Percentiles rank a stretch among this genome's conserved stretches.
These are phyloP conservation scores for Pterocarpus santalinus DNA, from an alignment of 306 rosid genomes.

Conservation along the genomic window DNA sequence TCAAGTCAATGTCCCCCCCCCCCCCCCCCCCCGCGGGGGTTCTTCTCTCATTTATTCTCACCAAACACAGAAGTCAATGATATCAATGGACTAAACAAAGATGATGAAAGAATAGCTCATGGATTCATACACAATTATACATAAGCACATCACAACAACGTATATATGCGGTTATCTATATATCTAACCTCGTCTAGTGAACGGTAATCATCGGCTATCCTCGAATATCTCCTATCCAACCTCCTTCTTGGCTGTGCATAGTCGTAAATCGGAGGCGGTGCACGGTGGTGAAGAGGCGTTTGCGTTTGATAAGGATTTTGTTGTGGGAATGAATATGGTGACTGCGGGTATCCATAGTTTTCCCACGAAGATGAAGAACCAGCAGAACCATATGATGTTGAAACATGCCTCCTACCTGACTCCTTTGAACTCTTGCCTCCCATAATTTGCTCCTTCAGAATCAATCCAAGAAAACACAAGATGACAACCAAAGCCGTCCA, in stretches of 20 bases:
- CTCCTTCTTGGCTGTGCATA: slow-evolving; percentile 56
- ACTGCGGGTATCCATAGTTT: slow-evolving; percentile 54
- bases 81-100: slow-evolving; percentile 3
- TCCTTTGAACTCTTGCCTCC: slow-evolving; percentile 69
- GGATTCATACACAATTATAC: neutral
- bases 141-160: slow-evolving; percentile 28
- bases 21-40: neutral
- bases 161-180: neutral
- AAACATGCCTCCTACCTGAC: slow-evolving; percentile 48
- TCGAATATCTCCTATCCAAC: slow-evolving; percentile 71
- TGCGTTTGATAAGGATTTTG: slow-evolving; percentile 38
- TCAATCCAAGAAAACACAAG: slow-evolving; percentile 43
- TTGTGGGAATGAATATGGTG: slow-evolving; percentile 52
- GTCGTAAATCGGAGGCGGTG: slow-evolving; percentile 47
- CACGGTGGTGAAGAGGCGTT: slow-evolving; percentile 55
- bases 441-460: slow-evolving; percentile 57
- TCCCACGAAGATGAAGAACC: slow-evolving; percentile 57
- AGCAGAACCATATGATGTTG: slow-evolving; percentile 48
- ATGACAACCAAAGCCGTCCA: slow-evolving; percentile 48
- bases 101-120: slow-evolving; percentile 11
- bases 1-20: slow-evolving; percentile 13
- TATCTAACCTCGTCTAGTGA: slow-evolving; percentile 83
- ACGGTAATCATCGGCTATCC: slow-evolving; percentile 79
- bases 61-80: neutral
- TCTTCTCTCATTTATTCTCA: neutral